Percentiles rank a stretch among this genome's conserved stretches.
Conservation (phyloP, 2,329 filamentous ascomycete species). For the Allantophomopsis lycopodina region DNA sequence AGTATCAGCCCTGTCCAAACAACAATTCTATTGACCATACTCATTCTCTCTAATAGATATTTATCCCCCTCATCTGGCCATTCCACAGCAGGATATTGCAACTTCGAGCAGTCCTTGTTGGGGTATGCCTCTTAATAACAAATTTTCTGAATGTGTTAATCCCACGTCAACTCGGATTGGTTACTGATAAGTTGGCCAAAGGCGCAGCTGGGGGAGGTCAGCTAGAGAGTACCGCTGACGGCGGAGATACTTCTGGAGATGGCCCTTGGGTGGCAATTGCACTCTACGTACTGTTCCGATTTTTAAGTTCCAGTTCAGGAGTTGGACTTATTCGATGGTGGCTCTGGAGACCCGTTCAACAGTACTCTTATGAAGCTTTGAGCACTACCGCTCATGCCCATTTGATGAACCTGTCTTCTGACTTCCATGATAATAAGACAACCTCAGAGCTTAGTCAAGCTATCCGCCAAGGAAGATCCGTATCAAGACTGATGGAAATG, state of each 20-base stretch:
- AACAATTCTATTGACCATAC: no score
- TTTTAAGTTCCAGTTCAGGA: conserved; percentile 35
- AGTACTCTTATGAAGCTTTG: conserved; percentile 42
- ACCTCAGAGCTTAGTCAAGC: conserved; percentile 51
- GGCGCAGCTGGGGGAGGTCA: conserved; percentile 18
- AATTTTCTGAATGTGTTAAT: conserved; percentile 66
- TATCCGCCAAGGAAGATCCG: conserved; percentile 46
- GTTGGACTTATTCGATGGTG: conserved; percentile 33
- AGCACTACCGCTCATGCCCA: conserved; percentile 50
- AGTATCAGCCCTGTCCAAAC: conserved; percentile 5
- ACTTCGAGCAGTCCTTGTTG: conserved; percentile 51
- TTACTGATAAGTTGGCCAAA: conserved; percentile 54
- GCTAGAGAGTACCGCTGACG: conserved; percentile 12
- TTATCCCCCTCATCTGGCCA: conserved; percentile 72
- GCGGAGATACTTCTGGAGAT: conserved; percentile 24
- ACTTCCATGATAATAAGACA: conserved; percentile 54
- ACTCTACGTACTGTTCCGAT: conserved; percentile 32
- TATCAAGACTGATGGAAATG: conserved; percentile 45
- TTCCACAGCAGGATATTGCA: conserved; percentile 52
- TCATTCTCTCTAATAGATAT: conserved; percentile 31
- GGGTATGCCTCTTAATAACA: conserved; percentile 51
- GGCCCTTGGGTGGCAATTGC: conserved; percentile 38
- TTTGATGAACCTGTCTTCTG: conserved; percentile 54
- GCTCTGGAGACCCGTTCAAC: conserved; percentile 39
- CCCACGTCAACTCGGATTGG: conserved; percentile 68